phyloP scores from a whole-genome alignment of 768 basidiomycete genomes.

The Lentinula lateritia region DNA sequence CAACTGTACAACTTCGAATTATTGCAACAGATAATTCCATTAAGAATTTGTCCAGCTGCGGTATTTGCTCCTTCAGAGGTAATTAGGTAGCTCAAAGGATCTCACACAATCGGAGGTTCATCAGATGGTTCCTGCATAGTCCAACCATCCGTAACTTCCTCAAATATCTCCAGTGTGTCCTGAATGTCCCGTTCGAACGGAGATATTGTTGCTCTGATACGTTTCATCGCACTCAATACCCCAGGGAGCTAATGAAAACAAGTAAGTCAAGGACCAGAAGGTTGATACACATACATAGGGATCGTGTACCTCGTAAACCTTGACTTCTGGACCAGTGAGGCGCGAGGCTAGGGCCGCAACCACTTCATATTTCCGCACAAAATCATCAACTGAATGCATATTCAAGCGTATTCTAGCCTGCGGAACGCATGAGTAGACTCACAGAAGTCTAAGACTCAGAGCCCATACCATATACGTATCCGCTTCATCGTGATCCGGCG shows the following conservation, averaged over 20 bases:
- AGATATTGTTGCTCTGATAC: neutral
- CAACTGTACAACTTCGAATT: neutral
- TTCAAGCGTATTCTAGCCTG: neutral
- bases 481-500: neutral
- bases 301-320: neutral
- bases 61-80: neutral
- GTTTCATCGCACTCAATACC: neutral
- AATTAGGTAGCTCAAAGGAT: neutral
- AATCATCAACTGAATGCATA: neutral
- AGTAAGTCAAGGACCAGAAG: neutral
- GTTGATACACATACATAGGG: neutral
- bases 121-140: neutral
- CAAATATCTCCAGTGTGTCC: neutral
- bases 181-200: neutral
- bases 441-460: neutral
- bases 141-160: neutral
- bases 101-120: neutral
- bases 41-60: neutral
- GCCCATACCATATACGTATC: neutral
- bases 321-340: neutral
- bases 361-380: neutral
- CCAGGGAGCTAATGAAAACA: conserved; percentile 1
- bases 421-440: neutral
- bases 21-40: neutral
- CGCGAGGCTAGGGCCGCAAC: neutral